Base-by-base conservation (phyloP, 1,139 yeast genomes). In the Candida gigantensis region DNA sequence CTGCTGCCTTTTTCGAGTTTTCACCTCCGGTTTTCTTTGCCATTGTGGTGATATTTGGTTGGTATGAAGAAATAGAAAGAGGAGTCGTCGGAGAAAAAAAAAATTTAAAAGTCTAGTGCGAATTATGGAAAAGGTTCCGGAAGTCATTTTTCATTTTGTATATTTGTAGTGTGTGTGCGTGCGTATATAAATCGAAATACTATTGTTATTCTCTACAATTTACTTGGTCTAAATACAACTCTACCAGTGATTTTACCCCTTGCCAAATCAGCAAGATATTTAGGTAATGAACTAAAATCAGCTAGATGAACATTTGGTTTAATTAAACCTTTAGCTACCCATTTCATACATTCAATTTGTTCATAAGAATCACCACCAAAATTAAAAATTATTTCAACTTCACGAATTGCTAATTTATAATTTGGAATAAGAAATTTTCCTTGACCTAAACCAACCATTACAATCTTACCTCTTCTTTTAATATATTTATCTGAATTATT, bases 1-100 rank as follows among this genome's bases (percentile, higher is more conserved):
- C 89, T 4, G 81, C 81, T 0, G 77, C 87, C 57, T 80, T 80
- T 58, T 79, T 79, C 17, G 78, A 55, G 61, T 79, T 79, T 50
- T 78, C 84, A 31, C 72, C 78, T 25, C 67, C 68, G 51, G 75
- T 72, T 58, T 79, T 79, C n/a, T 41, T 44, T 16, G 83, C 84
- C 85, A 79, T 79, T 42, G 25, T 54, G 21, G 12, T 21, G 7
- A 11, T 11, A 33, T 6, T 32, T 11, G 13, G 35, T 23, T 24
- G 14, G n/a, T 15, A 16, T n/a, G n/a, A n/a, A n/a, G n/a, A n/a
- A n/a, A n/a, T n/a, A n/a, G n/a, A n/a, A n/a, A n/a, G n/a, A n/a
- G n/a, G n/a, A n/a, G n/a, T n/a, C n/a, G n/a, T n/a, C n/a, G n/a
- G n/a, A n/a, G n/a, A n/a, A n/a, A n/a, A n/a, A n/a, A n/a, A n/a